Conservation (phyloP, 495 filamentous ascomycete species). For the Niebla homalea region DNA sequence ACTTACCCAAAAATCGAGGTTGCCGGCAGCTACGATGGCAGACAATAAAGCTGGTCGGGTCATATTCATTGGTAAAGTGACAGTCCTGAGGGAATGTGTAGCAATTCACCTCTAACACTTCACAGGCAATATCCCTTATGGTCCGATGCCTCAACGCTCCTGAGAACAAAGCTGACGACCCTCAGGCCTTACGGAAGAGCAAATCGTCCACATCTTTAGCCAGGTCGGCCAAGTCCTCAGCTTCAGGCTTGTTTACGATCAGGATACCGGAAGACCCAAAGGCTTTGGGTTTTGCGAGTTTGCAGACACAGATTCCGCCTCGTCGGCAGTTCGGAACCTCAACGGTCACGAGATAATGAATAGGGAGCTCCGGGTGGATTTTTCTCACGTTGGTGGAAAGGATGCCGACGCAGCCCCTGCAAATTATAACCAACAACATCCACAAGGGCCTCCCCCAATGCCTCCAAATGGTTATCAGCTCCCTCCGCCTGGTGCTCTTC, state of each 20-base stretch:
- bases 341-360: slow-evolving; percentile 96
- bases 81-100: slow-evolving; percentile 33
- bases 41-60: slow-evolving; percentile 45
- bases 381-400: slow-evolving; percentile 77
- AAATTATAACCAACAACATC: slow-evolving; percentile 19
- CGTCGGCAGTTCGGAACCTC: slow-evolving; percentile 87
- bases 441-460: slow-evolving; percentile 7
- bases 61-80: slow-evolving; percentile 79
- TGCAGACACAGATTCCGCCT: slow-evolving; percentile 76
- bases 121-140: slow-evolving; percentile 19
- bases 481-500: slow-evolving; percentile 35
- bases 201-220: slow-evolving; percentile 82
- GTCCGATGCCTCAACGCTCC: not conserved
- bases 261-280: slow-evolving; percentile 87
- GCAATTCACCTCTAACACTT: not conserved
- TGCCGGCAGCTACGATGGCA: slow-evolving; percentile 29
- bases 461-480: slow-evolving; percentile 17
- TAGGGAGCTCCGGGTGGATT: slow-evolving; percentile 86
- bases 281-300: slow-evolving; percentile 96
- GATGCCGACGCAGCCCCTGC: slow-evolving; percentile 46
- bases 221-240: slow-evolving; percentile 78
- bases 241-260: slow-evolving; percentile 90
- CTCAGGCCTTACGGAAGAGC: slow-evolving; percentile 80
- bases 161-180: slow-evolving; percentile 11
- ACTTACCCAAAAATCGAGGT: too few relatives aligned